Evolutionary conservation across 345 rosid species (phyloP), one percentile per base, ranked within the genome.

Genomic region (Brassica incana): DNA sequence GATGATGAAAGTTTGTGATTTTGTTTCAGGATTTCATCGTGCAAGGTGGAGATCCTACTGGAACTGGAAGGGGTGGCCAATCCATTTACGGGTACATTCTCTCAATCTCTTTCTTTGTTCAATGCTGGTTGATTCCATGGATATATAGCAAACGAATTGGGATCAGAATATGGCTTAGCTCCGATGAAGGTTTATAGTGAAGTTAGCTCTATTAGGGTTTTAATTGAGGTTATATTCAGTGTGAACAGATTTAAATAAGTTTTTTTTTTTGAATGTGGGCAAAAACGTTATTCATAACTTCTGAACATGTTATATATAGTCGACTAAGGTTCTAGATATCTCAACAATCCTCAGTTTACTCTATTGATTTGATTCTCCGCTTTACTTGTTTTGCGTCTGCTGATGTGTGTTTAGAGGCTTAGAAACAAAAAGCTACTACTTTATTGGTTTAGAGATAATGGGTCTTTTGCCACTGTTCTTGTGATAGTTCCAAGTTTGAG

Each of bases 11-110:
- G 45, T 16, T 52, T 36, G 71, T 68, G 11, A 10, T 67, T 40
- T 58, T 38, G 74, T 29, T 75, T 62, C 72, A 95, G 98, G 99
- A 90, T 83, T 95, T 95, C 85, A 90, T 95, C 12, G 95, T 95
- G 72, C 98, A 95, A 88, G 98, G 99, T 76, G 99, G 99, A 18
- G 98, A 95, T 85, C 99, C 98, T 56, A 95, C 99, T 0, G 99
- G 95, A 60, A 93, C 99, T 62, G 99, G 98, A 76, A 89, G 93
- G 74, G 97, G 98, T 23, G 97, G 97, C 72, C 88, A 91, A 80
- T 93, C 98, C 67, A 93, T 92, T 43, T 95, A 93, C 38, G 99
- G 97, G 98, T 95, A 86, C 74, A 73, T 61, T 62, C 50, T 66
- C 8, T 50, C 43, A 40, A 6, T 16, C 15, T 38, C 10, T 8